These are phyloP conservation scores for Penicillium sp. DNA, from an alignment of 2,329 filamentous ascomycete species.

Conservation along the genomic window DNA sequence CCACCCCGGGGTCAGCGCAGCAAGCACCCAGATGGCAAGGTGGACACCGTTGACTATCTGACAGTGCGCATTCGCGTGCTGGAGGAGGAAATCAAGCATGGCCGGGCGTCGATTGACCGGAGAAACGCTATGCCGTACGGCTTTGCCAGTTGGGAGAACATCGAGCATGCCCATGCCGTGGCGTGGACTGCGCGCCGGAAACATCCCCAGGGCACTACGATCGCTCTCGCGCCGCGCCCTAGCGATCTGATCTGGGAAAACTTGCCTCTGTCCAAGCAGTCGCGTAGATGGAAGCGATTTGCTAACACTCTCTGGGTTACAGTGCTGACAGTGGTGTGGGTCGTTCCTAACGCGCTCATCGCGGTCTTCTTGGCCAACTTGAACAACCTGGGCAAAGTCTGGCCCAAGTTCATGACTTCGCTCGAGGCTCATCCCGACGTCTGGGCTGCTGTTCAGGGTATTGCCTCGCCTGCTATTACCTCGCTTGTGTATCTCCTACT, in stretches of 20 bases:
- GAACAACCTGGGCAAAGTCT: conserved; percentile 70
- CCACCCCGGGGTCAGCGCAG: conserved; percentile 74
- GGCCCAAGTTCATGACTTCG: conserved; percentile 65
- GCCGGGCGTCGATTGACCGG: conserved; percentile 75
- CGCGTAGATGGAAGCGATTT: conserved; percentile 66
- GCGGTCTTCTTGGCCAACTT: conserved; percentile 89
- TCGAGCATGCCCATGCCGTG: conserved; percentile 80
- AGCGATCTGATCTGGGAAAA: conserved; percentile 97
- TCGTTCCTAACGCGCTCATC: conserved; percentile 88
- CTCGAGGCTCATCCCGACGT: conserved; percentile 59
- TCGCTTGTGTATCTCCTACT: conserved; percentile 82
- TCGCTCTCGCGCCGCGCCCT: conserved; percentile 75
- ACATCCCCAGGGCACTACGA: conserved; percentile 69
- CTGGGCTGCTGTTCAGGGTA: conserved; percentile 90
- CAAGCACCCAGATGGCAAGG: conserved; percentile 62
- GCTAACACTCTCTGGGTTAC: conserved; percentile 81
- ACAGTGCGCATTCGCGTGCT: conserved; percentile 77
- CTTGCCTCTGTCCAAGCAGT: conserved; percentile 63
- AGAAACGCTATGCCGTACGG: conserved; percentile 86
- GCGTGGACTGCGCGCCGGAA: conserved; percentile 77
- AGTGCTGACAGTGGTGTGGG: conserved; percentile 76
- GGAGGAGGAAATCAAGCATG: conserved; percentile 77
- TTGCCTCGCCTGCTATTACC: conserved; percentile 78
- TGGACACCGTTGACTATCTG: conserved; percentile 92
- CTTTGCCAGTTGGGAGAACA: conserved; percentile 87